Evolutionary conservation across 805 yeast species (phyloP).

Genomic region (Candida insectalens): DNA sequence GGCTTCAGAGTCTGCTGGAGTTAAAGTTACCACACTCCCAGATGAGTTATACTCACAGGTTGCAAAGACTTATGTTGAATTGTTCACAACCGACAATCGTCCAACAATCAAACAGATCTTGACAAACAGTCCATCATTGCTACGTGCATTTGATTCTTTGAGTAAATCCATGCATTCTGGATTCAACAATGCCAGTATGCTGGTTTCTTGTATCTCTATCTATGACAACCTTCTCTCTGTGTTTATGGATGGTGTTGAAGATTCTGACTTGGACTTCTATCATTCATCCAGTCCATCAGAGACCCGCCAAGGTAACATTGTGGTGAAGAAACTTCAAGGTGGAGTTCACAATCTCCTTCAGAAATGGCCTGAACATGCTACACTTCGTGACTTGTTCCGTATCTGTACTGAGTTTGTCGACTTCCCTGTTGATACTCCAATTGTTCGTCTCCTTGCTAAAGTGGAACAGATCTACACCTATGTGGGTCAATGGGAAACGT

Average conservation of each 20-base stretch:
- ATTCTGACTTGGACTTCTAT: conserved; percentile 47
- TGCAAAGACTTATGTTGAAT: conserved; percentile 37
- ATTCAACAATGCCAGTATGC: conserved; percentile 17
- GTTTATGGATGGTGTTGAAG: conserved; percentile 14
- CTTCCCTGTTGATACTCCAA: conserved; percentile 58
- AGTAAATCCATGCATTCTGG: conserved; percentile 14
- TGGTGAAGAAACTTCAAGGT: conserved; percentile 35
- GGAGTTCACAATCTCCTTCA: conserved; percentile 37
- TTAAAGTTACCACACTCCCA: conserved; percentile 16
- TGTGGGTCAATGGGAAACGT: conserved; percentile 88
- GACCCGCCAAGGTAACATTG: conserved; percentile 44
- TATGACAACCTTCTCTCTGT: conserved; percentile 24
- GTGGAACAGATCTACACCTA: conserved; percentile 79
- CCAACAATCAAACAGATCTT: conserved; percentile 22
- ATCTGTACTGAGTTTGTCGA: conserved; percentile 57
- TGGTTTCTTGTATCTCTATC: conserved; percentile 27
- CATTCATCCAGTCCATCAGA: conserved; percentile 51
- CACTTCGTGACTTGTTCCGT: conserved; percentile 56
- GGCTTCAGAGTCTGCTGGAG: conserved; percentile 16
- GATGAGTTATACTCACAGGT: conserved; percentile 39
- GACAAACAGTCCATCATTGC: conserved; percentile 29
- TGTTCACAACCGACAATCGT: conserved; percentile 22
- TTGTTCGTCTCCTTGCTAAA: conserved; percentile 70
- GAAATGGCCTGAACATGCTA: conserved; percentile 95
- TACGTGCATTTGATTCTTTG: conserved; percentile 20